Base-by-base conservation (phyloP, 129 eudicot species). In the Ambrosia artemisiifolia region DNA sequence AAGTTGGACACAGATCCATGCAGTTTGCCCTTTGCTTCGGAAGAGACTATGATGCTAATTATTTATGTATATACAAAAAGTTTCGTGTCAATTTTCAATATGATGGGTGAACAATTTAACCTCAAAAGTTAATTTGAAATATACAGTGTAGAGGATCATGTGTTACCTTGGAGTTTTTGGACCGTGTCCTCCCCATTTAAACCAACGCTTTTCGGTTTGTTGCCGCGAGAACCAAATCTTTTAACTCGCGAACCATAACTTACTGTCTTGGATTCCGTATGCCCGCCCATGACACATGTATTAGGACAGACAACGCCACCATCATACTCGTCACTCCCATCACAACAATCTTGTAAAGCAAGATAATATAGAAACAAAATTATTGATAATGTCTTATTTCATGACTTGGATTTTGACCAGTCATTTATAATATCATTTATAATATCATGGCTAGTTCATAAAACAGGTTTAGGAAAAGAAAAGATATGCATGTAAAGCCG, bases 241-340 rank as follows among this genome's bases (percentile, higher is more conserved):
- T 33, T 47, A 57, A 56, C 54, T 72, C 51, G 53, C 3, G 84
- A 80, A 70, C 78, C 82, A 74, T 84, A 74, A 62, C 60, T 78
- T 35, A 57, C 65, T 51, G 77, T 63, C 70, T 69, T 76, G 76
- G 84, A 86, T 62, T 67, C 88, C 11, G 90, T 17, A 86, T 91
- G 85, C 47, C 99, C 99, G 63, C 99, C 99, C 91, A 88, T 84
- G 75, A 95, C 74, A 55, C 99, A 95, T 33, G 91, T 84, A 62
- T 95, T 95, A 12, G 92, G 96, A 78, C 99, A 95, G 35, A 67
- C 5, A 61, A 76, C 70, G 42, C 51, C 35, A 8, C 96, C 91
- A 74, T 90, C 97, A 74, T 90, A 78, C 77, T 95, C 99, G 69
- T 95, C 99, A 80, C 99, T 95, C 67, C 99, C 99, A 86, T 95